Evolutionary conservation across 2,329 filamentous ascomycete genomes (phyloP).

Genomic region (Lachnellula suecica): DNA sequence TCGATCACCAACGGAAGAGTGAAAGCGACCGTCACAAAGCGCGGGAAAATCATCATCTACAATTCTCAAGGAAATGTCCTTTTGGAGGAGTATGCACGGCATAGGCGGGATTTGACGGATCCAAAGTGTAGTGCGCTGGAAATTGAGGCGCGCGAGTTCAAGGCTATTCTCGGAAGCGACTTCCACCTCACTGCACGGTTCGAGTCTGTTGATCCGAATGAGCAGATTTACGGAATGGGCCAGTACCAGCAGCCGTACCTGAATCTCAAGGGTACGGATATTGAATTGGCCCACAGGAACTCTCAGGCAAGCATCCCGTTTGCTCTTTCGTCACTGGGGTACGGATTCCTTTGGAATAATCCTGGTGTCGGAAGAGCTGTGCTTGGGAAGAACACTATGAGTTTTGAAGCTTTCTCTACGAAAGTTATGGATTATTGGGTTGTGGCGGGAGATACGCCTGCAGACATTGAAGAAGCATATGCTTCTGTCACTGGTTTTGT

Average conservation of each 20-base stretch:
- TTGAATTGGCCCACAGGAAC: constrained; percentile 66
- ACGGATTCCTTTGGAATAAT: constrained; percentile 68
- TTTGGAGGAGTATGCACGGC: constrained; percentile 50
- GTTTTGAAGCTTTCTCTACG: constrained; percentile 60
- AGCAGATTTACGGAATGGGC: constrained; percentile 68
- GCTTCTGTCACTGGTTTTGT: constrained; percentile 55
- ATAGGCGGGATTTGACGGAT: constrained; percentile 45
- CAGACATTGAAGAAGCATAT: constrained; percentile 56
- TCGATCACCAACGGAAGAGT: constrained; percentile 48
- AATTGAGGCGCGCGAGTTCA: constrained; percentile 50
- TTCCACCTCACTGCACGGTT: constrained; percentile 59
- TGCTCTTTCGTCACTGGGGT: constrained; percentile 56
- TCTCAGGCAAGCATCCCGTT: constrained; percentile 67
- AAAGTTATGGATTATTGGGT: constrained; percentile 63
- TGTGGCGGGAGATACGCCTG: constrained; percentile 54
- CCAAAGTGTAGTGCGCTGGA: constrained; percentile 51
- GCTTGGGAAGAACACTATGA: constrained; percentile 59
- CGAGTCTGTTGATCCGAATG: constrained; percentile 51
- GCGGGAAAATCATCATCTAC: constrained; percentile 48
- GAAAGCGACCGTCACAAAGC: constrained; percentile 42
- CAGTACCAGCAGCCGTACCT: constrained; percentile 66
- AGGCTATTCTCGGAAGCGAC: constrained; percentile 44
- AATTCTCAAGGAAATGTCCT: constrained; percentile 42
- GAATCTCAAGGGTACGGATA: constrained; percentile 61
- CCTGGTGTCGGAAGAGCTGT: constrained; percentile 60